Evolutionary conservation across 108 stramenopile genomes (phyloP), one percentile per base, ranked within the genome.

Genomic region (Parietichytrium sp.): DNA sequence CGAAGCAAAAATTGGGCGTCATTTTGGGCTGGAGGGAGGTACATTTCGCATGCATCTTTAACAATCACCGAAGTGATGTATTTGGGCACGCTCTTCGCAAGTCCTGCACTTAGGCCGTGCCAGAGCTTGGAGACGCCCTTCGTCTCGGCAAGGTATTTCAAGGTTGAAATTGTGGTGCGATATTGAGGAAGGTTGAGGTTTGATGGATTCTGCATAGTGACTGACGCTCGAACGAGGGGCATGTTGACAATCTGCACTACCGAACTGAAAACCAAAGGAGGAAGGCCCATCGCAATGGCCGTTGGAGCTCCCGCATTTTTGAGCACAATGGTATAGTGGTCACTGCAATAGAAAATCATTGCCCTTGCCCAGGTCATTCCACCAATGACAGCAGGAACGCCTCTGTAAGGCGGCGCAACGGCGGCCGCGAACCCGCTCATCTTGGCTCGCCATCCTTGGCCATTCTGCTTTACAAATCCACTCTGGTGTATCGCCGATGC

Each of bases 301-400:
- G 38, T 81, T 50, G 36, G 33, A 7, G 54, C 48, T 23, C 81
- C 48, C 12, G 42, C 48, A 4, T 80, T 23, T 47, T 84, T 33
- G 27, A 95, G 48, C 2, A 82, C n/a, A 20, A 89, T 88, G 61
- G 92, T 92, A 6, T 96, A 96, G 45, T 72, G 54, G 86, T 98
- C 97, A 51, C 89, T 91, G 13, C 96, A 93, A 61, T 88, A 97
- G 84, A 98, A 98, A 48, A 98, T 98, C 3, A 95, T 93, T 1
- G 95, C 95, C 27, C 98, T 87, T 7, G 98, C 98, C 95, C 96
- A 98, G 12, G 95, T 95, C 96, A 98, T 97, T 48, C 98, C 96
- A 82, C 87, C 72, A 1, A 97, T 89, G 10, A 94, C 95, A 3
- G 94, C 96, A 2, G 87, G 36, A 47, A 94, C 85, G 25, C 98